These are phyloP conservation scores for Cardamine resedifolia DNA, from an alignment of 345 rosid species.

Conservation along the genomic window DNA sequence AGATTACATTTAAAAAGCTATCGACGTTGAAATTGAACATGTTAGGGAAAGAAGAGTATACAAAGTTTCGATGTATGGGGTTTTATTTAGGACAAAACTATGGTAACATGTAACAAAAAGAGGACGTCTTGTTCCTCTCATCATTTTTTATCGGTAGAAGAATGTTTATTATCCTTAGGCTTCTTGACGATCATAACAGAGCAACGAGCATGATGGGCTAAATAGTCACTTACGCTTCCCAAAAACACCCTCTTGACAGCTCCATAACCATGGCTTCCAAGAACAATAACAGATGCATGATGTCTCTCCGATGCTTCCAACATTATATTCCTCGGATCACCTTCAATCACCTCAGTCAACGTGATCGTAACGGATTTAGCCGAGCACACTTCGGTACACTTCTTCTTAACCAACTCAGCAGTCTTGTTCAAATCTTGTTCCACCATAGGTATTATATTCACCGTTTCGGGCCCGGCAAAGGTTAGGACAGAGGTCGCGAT, in stretches of 20 bases:
- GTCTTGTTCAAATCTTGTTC: conserved; percentile 42
- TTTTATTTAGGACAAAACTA: background rate
- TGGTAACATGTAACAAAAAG: background rate
- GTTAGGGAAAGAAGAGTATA: background rate
- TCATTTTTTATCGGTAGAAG: conserved; percentile 7
- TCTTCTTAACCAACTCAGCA: conserved; percentile 26
- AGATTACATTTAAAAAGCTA: conserved; percentile 7
- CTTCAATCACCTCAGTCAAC: conserved; percentile 28
- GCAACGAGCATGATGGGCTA: conserved; percentile 37
- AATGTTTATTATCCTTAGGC: conserved; percentile 14
- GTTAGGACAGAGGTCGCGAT: conserved; percentile 37
- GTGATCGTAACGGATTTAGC: conserved; percentile 35
- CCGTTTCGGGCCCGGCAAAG: conserved; percentile 43
- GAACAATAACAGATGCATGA: conserved; percentile 39
- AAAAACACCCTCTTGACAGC: conserved; percentile 41
- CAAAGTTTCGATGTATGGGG: background rate
- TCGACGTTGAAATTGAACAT: background rate
- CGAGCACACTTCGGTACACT: conserved; percentile 37
- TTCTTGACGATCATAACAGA: conserved; percentile 37
- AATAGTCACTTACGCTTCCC: conserved; percentile 35
- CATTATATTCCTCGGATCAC: conserved; percentile 49
- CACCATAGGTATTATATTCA: conserved; percentile 34
- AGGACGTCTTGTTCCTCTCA: background rate
- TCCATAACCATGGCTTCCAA: conserved; percentile 57
- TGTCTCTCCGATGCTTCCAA: conserved; percentile 43